Base-by-base conservation (phyloP, 495 filamentous ascomycete species). In the Xylaria curta region DNA sequence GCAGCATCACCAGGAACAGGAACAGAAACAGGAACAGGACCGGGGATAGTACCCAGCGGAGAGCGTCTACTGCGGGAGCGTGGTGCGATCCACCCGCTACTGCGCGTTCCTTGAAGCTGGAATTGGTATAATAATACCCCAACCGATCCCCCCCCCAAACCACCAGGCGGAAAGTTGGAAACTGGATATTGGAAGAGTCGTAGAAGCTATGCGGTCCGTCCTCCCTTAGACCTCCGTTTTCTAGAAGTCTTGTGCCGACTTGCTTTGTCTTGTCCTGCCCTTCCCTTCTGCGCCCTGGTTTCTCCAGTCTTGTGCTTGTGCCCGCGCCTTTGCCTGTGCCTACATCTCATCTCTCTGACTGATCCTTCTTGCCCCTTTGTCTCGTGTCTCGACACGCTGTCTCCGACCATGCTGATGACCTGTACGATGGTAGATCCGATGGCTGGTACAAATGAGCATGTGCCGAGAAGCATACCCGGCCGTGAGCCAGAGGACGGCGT, bases 391-490 rank as follows among this genome's bases (percentile, higher is more conserved):
- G 65, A 70, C 61, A 36, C 59, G 28, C 51, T 73, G 68, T 44
- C 66, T 62, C 74, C 74, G 73, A 75, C 68, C 66, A 73, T 75
- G 72, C 75, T 76, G 76, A 78, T 78, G 40, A 59, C 62, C 42
- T 65, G 53, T 67, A 28, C 66, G 26, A 67, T 69, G 72, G 73
- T 76, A 86, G 83, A 77, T 78, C 76, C 81, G 79, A 86, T 86
- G 84, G 83, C 84, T 75, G 76, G 81, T 76, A 80, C 77, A 68
- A 84, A 81, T 82, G 83, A 86, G 72, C 83, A 80, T 75, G 81
- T 78, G 76, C 82, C 80, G 73, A 83, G 80, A 76, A 80, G 79
- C 70, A 76, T 74, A 63, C 76, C 78, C 61, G 77, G 76, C 67
- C 79, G 85, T 40, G 75, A 80, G 64, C 74, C 75, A 42, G 81